phyloP scores from a whole-genome alignment of 2,329 filamentous ascomycete species.

The Diaporthe sp. region DNA sequence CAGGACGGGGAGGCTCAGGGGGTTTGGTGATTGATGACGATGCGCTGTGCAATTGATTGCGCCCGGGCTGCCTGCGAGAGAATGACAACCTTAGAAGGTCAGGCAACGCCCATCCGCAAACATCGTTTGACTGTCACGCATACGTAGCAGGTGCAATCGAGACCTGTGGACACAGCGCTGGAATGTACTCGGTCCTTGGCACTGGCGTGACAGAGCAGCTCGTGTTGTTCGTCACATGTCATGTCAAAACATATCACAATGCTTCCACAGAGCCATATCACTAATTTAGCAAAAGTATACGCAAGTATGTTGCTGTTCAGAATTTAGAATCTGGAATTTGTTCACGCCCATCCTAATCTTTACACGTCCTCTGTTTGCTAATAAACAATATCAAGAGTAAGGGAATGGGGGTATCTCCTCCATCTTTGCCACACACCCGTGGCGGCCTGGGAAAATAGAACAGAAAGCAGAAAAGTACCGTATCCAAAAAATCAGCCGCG shows the following conservation, averaged over 20 bases:
- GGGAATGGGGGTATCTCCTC: slow-evolving; percentile 35
- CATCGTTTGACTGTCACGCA: slow-evolving; percentile 1
- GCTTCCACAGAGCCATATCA: background rate
- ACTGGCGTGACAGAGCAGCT: slow-evolving; percentile 2
- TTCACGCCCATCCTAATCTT: slow-evolving; percentile 12
- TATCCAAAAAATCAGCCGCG: background rate
- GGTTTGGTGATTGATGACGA: background rate
- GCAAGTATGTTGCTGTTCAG: background rate
- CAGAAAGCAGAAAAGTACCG: background rate
- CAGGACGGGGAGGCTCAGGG: background rate
- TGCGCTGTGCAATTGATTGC: background rate
- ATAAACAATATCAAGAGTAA: slow-evolving; percentile 29
- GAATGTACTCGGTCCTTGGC: background rate
- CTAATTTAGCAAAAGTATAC: background rate
- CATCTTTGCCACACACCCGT: slow-evolving; percentile 31
- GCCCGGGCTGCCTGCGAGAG: background rate
- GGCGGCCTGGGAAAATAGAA: slow-evolving; percentile 10
- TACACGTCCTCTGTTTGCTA: slow-evolving; percentile 2
- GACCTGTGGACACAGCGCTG: background rate
- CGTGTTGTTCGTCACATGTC: background rate
- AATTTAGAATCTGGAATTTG: slow-evolving; percentile 19
- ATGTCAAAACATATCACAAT: background rate
- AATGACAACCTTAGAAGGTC: background rate
- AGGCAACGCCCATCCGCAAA: background rate
- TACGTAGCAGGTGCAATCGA: background rate